Conservation (phyloP, 2,329 filamentous ascomycete genomes). For the Epichloe baconii region DNA sequence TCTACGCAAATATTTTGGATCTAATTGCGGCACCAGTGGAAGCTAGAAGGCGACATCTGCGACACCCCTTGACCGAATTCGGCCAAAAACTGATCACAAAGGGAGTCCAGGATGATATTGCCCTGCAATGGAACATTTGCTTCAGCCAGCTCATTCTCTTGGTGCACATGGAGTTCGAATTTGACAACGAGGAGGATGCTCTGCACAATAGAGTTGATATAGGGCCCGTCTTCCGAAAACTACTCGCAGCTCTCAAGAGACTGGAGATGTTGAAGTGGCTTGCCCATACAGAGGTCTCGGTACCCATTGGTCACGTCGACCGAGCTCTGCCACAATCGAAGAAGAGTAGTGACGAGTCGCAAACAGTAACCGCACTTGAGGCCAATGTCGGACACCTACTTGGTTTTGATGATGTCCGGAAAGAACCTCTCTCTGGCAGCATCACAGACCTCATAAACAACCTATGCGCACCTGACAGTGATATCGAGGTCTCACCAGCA, state of each 20-base stretch:
- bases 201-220: slow-evolving; percentile 50
- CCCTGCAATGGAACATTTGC: slow-evolving; percentile 59
- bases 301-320: slow-evolving; percentile 30
- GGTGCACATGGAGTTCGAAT: slow-evolving; percentile 74
- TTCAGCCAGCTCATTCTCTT: slow-evolving; percentile 74
- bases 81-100: slow-evolving; percentile 63
- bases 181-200: slow-evolving; percentile 58
- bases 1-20: slow-evolving; percentile 39
- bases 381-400: slow-evolving; percentile 50
- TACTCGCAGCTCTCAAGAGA: slow-evolving; percentile 59
- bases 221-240: slow-evolving; percentile 52
- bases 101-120: slow-evolving; percentile 65
- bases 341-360: slow-evolving; percentile 31
- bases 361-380: slow-evolving; percentile 44
- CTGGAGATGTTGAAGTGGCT: slow-evolving; percentile 65
- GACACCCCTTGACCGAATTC: slow-evolving; percentile 54
- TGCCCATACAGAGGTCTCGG: slow-evolving; percentile 41
- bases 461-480: slow-evolving; percentile 50
- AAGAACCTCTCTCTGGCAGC: slow-evolving; percentile 40
- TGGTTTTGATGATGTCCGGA: slow-evolving; percentile 38
- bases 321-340: slow-evolving; percentile 24
- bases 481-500: slow-evolving; percentile 49
- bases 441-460: slow-evolving; percentile 56
- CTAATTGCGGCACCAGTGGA: slow-evolving; percentile 34
- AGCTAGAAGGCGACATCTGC: slow-evolving; percentile 30